Conservation (phyloP, 257 asterid species). For the Apocynum venetum region DNA sequence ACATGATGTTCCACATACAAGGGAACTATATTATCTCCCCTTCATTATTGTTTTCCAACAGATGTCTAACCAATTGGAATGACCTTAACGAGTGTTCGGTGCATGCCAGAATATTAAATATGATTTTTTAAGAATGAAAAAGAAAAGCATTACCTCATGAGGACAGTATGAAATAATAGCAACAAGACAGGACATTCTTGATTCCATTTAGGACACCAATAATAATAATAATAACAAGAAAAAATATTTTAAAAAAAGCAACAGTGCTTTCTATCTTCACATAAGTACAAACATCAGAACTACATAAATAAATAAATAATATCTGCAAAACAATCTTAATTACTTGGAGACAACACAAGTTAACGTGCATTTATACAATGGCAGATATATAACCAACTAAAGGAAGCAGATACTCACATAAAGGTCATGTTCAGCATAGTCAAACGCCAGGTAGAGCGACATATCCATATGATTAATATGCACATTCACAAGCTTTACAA, state of each 20-base stretch:
- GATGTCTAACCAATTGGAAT: not conserved
- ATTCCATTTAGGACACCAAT: not conserved
- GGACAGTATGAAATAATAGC: not conserved
- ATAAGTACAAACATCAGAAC: not conserved
- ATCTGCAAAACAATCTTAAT: slow-evolving; percentile 1
- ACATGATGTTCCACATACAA: not conserved
- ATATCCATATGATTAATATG: slow-evolving; percentile 88
- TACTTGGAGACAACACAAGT: not conserved
- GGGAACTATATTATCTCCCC: not conserved
- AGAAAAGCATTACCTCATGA: not conserved
- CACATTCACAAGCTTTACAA: slow-evolving; percentile 93
- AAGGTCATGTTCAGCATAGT: slow-evolving; percentile 94
- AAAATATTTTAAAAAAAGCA: not conserved
- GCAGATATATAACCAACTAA: slow-evolving; percentile 13
- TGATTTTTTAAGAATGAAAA: not conserved
- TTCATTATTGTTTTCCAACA: not conserved
- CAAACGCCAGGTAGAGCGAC: slow-evolving; percentile 97
- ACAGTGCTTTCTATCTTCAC: not conserved
- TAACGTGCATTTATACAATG: not conserved
- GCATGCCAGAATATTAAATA: not conserved
- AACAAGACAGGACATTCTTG: not conserved
- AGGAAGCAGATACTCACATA: slow-evolving; percentile 59
- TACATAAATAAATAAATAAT: not conserved
- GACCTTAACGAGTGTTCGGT: not conserved
- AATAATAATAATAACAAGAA: no score